Conservation (phyloP, 2,329 filamentous ascomycete genomes). For the Cladosporium sp. region DNA sequence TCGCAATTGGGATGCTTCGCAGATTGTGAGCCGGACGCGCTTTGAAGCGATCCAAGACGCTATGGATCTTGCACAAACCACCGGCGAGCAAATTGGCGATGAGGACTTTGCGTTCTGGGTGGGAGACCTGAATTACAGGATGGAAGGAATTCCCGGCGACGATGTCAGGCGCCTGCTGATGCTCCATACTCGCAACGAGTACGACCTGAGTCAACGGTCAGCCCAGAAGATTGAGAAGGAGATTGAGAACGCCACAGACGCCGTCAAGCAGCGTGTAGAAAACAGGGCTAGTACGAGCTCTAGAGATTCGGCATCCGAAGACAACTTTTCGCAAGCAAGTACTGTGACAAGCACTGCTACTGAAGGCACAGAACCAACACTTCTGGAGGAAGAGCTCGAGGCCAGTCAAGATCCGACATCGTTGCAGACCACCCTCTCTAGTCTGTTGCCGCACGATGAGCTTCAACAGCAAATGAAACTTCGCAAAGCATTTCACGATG, state of each 20-base stretch:
- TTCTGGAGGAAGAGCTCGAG: slow-evolving; percentile 24
- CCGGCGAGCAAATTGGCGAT: slow-evolving; percentile 71
- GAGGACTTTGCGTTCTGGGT: slow-evolving; percentile 97
- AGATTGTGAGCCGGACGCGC: slow-evolving; percentile 70
- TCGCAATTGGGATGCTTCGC: slow-evolving; percentile 82
- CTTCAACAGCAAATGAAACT: slow-evolving; percentile 68
- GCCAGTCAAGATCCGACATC: slow-evolving; percentile 76
- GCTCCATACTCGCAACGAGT: slow-evolving; percentile 76
- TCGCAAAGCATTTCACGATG: slow-evolving; percentile 81
- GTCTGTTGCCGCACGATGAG: slow-evolving; percentile 85
- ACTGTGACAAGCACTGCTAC: slow-evolving; percentile 1
- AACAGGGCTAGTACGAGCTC: slow-evolving; percentile 15
- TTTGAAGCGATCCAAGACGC: slow-evolving; percentile 70
- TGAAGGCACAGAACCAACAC: slow-evolving; percentile 11
- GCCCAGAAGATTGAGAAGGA: slow-evolving; percentile 34
- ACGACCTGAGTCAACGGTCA: slow-evolving; percentile 49
- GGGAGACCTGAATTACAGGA: slow-evolving; percentile 89
- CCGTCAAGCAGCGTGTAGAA: slow-evolving; percentile 19
- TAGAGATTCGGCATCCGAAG: not conserved
- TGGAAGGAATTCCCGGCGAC: slow-evolving; percentile 82
- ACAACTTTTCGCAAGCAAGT: not conserved
- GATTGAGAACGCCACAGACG: slow-evolving; percentile 24
- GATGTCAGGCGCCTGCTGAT: slow-evolving; percentile 82
- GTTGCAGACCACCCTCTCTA: slow-evolving; percentile 81
- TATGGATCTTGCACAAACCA: slow-evolving; percentile 55